phyloP scores from a whole-genome alignment of 2,329 filamentous ascomycete genomes.

The Purpureocillium takamizusanense region DNA sequence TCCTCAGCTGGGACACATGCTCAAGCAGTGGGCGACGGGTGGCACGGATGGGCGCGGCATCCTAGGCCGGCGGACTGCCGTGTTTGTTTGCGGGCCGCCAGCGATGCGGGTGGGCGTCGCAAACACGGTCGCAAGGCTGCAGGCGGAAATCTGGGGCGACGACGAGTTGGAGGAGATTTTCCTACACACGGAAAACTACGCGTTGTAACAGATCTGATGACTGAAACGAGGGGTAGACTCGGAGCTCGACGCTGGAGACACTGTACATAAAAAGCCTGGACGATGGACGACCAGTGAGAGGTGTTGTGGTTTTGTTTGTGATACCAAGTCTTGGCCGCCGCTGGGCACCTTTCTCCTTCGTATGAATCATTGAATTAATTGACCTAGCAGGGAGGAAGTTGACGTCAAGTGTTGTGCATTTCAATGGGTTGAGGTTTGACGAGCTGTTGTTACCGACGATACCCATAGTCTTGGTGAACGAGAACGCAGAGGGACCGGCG shows the following conservation, averaged over 20 bases:
- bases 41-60: conserved; percentile 56
- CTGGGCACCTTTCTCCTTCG: too few species aligned
- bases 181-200: conserved; percentile 91
- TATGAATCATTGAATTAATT: too few species aligned
- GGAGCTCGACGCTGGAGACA: not conserved
- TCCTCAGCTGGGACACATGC: conserved; percentile 78
- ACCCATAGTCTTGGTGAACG: too few species aligned
- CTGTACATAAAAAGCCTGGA: not conserved
- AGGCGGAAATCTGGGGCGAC: conserved; percentile 75
- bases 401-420: too few species aligned
- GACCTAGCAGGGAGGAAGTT: too few species aligned
- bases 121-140: conserved; percentile 73
- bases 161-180: conserved; percentile 80
- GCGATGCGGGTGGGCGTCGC: conserved; percentile 82
- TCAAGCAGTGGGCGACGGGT: conserved; percentile 72
- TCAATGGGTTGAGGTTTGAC: too few species aligned
- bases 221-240: not conserved
- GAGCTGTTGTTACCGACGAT: too few species aligned
- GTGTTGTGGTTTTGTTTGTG: not conserved
- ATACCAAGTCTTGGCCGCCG: not conserved
- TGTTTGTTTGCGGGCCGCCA: conserved; percentile 87
- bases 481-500: too few species aligned
- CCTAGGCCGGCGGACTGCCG: conserved; percentile 72
- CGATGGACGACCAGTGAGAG: not conserved
- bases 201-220: conserved; percentile 42